Conservation (phyloP, 768 basidiomycete genomes). For the Psilocybe sp. region DNA sequence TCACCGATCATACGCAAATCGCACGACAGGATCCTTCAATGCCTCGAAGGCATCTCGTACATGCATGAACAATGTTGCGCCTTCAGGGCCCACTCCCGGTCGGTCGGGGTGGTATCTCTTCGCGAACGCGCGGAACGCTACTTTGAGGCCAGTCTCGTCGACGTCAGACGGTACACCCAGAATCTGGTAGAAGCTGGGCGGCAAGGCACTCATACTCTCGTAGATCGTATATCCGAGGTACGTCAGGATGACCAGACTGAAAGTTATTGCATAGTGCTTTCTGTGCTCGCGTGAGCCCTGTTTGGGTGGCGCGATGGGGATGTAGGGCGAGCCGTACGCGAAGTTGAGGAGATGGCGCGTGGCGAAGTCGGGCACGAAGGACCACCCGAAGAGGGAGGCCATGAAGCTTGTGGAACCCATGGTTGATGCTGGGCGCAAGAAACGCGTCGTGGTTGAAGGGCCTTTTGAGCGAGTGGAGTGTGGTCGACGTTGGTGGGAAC, state of each 20-base stretch:
- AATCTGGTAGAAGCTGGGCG: slow-evolving; percentile 77
- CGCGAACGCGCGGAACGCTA: slow-evolving; percentile 74
- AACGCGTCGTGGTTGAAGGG: not conserved
- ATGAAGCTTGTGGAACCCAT: slow-evolving; percentile 22
- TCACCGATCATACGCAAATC: slow-evolving; percentile 87
- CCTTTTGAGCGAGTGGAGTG: not conserved
- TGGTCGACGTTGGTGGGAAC: not conserved
- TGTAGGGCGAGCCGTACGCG: slow-evolving; percentile 34
- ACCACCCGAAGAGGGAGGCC: slow-evolving; percentile 56
- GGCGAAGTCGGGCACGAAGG: slow-evolving; percentile 60
- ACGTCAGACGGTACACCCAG: slow-evolving; percentile 61
- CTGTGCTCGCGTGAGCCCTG: slow-evolving; percentile 42
- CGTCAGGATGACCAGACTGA: slow-evolving; percentile 57
- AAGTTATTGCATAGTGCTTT: slow-evolving; percentile 63
- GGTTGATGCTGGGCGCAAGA: not conserved
- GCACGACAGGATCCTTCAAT: slow-evolving; percentile 68
- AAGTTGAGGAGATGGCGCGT: slow-evolving; percentile 49
- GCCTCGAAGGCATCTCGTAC: slow-evolving; percentile 77
- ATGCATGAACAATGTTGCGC: slow-evolving; percentile 64
- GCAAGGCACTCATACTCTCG: slow-evolving; percentile 51
- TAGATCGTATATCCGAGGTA: slow-evolving; percentile 69
- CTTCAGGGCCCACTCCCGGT: slow-evolving; percentile 50
- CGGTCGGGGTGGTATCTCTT: slow-evolving; percentile 76
- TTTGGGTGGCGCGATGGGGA: slow-evolving; percentile 33
- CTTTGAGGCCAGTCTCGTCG: slow-evolving; percentile 65